Evolutionary conservation across 148 eudicot genomes (phyloP).

Genomic region (Cornus controversa): DNA sequence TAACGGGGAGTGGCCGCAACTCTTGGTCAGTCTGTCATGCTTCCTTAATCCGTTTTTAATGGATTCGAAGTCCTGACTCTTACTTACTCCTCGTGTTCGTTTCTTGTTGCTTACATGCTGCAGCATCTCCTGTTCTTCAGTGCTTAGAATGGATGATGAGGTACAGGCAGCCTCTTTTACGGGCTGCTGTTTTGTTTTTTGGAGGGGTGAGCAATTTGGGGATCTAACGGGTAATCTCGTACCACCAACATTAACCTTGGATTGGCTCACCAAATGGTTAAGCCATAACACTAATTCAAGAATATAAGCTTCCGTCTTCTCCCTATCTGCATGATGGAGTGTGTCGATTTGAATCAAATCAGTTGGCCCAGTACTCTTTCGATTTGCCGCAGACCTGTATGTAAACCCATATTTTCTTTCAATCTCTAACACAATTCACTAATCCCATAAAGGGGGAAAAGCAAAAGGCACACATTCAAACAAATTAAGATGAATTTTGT

Average conservation of each 20-base stretch:
- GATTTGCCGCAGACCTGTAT: conserved; percentile 59
- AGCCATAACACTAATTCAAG: conserved; percentile 77
- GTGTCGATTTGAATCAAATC: conserved; percentile 71
- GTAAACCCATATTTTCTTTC: conserved; percentile 1
- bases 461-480: neutral
- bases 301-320: conserved; percentile 67
- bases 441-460: neutral
- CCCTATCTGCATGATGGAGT: conserved; percentile 80
- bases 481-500: conserved; percentile 6
- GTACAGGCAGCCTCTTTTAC: conserved; percentile 4
- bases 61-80: conserved; percentile 24
- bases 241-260: conserved; percentile 33
- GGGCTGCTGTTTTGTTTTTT: conserved; percentile 17
- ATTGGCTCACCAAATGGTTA: conserved; percentile 50
- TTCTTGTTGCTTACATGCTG: conserved; percentile 11
- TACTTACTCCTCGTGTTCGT: conserved; percentile 14
- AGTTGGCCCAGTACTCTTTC: conserved; percentile 40
- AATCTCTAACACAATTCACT: neutral
- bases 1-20: conserved; percentile 17
- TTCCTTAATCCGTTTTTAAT: neutral
- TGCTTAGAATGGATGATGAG: conserved; percentile 17
- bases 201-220: conserved; percentile 17
- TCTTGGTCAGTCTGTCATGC: conserved; percentile 25
- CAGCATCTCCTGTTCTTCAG: conserved; percentile 28
- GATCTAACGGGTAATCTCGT: conserved; percentile 23